phyloP scores from a whole-genome alignment of 139 green algal species.

The Mesotaenium endlicherianum region DNA sequence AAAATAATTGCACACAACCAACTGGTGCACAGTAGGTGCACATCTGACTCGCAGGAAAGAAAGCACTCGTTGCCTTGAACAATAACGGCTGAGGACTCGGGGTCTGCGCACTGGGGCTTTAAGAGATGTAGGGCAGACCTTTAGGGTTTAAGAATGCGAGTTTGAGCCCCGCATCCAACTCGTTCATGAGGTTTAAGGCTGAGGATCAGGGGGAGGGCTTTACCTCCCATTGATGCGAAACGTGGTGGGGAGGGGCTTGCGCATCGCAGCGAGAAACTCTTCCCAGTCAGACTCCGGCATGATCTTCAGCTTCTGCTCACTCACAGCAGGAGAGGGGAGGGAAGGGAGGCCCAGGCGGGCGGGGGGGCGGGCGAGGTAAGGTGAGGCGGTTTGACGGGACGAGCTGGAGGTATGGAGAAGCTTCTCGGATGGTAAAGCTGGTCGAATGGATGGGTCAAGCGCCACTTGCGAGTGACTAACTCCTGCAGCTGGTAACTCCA shows the following conservation, averaged over 20 bases:
- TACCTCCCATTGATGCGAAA: constrained; percentile 95
- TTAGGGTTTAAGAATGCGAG: constrained; percentile 6
- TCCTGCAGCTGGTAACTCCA: background rate
- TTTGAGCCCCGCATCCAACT: background rate
- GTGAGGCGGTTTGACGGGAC: background rate
- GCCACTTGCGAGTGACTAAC: background rate
- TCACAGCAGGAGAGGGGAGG: background rate
- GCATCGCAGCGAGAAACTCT: constrained; percentile 75
- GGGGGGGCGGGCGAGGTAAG: background rate
- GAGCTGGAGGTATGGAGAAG: background rate
- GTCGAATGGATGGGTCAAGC: background rate
- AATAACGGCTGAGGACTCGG: background rate
- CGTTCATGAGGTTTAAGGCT: background rate
- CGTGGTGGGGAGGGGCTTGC: constrained; percentile 80
- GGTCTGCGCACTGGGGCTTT: background rate
- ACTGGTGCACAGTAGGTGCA: background rate
- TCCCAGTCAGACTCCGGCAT: constrained; percentile 82
- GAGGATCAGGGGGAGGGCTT: background rate
- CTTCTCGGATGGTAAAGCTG: background rate
- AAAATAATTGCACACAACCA: constrained; percentile 11
- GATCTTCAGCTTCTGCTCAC: constrained; percentile 66
- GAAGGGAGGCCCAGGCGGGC: background rate
- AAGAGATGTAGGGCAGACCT: background rate
- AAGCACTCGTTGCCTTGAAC: background rate
- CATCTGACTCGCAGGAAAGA: background rate